Conservation (phyloP, 768 basidiomycete genomes). For the Podaxis rugospora region DNA sequence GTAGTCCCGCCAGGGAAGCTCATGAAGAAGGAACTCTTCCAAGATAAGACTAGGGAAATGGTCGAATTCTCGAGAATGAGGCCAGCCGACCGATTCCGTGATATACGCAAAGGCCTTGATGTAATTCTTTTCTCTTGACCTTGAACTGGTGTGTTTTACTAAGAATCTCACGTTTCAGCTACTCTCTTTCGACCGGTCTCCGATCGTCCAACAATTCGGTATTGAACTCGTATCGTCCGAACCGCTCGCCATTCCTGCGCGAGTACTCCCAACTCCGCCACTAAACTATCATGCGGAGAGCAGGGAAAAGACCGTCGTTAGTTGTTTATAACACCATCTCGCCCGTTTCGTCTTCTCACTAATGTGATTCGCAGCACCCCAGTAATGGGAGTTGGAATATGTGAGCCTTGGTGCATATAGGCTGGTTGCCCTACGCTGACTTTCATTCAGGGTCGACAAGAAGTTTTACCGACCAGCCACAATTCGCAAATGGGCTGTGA, state of each 20-base stretch:
- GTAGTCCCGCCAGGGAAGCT: slow-evolving; percentile 62
- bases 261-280: slow-evolving; percentile 54
- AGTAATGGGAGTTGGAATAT: slow-evolving; percentile 72
- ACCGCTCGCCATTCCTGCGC: slow-evolving; percentile 47
- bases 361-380: slow-evolving; percentile 37
- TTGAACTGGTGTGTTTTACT: neutral
- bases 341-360: neutral
- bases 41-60: slow-evolving; percentile 62
- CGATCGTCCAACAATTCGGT: slow-evolving; percentile 66
- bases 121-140: slow-evolving; percentile 24
- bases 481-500: slow-evolving; percentile 59
- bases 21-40: slow-evolving; percentile 66
- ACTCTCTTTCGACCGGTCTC: slow-evolving; percentile 60
- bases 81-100: slow-evolving; percentile 53
- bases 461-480: slow-evolving; percentile 49
- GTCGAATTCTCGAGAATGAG: slow-evolving; percentile 65
- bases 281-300: slow-evolving; percentile 57
- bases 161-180: slow-evolving; percentile 28
- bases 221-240: slow-evolving; percentile 44
- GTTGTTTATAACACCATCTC: slow-evolving; percentile 22
- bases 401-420: slow-evolving; percentile 23
- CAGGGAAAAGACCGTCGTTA: slow-evolving; percentile 48
- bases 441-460: slow-evolving; percentile 58
- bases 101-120: slow-evolving; percentile 47
- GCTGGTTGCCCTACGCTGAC: slow-evolving; percentile 12